These are phyloP conservation scores for Scenedesmus sp. DNA, from an alignment of 163 green algal species.

Conservation along the genomic window DNA sequence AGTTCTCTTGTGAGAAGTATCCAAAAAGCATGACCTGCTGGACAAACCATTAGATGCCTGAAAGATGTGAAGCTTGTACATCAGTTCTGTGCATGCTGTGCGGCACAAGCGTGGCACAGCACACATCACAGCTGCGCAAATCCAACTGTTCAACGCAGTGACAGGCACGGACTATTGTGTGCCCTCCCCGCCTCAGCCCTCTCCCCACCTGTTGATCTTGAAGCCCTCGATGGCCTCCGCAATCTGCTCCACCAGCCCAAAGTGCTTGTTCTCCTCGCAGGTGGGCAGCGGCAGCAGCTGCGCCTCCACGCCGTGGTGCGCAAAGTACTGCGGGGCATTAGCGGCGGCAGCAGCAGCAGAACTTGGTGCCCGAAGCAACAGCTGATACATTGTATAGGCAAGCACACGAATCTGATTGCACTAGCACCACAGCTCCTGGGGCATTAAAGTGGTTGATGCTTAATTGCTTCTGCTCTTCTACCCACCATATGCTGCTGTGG, in stretches of 20 bases:
- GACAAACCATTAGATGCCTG: neutral
- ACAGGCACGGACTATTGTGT: neutral
- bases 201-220: constrained; percentile 62
- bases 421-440: too few species aligned
- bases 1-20: neutral
- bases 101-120: too few species aligned
- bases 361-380: neutral
- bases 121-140: neutral
- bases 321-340: constrained; percentile 61
- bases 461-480: too few species aligned
- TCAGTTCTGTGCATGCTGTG: too few species aligned
- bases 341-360: constrained; percentile 27
- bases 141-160: neutral
- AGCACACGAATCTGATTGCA: too few species aligned
- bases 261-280: constrained; percentile 68
- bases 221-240: constrained; percentile 64
- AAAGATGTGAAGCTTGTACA: too few species aligned
- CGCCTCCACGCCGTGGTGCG: constrained; percentile 57
- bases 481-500: too few species aligned
- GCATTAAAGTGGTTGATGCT: too few species aligned
- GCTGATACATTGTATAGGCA: too few species aligned
- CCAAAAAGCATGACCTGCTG: neutral
- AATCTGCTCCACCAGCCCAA: constrained; percentile 65
- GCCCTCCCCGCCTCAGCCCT: too few species aligned
- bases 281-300: constrained; percentile 62